Evolutionary conservation across 768 basidiomycete genomes (phyloP), one percentile per base, ranked within the genome.

Genomic region (Jaapia argillacea): DNA sequence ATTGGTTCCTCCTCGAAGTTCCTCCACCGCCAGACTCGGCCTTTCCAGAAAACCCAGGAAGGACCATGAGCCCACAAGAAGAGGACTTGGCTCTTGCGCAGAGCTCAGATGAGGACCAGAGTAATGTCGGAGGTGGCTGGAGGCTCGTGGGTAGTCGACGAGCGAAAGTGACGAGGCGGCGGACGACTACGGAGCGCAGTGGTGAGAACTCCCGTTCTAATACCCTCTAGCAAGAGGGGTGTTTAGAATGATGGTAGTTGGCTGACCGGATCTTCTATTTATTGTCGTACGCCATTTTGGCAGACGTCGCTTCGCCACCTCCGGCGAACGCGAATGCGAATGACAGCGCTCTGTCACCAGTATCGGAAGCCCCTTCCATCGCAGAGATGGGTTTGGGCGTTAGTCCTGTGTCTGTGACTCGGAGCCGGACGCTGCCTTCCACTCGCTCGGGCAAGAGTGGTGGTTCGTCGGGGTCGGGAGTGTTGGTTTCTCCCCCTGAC

Each of bases 1-100:
- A 94, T 55, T 84, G 83, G 75, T 99, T 99, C 62, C 75, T 94
- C 72, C 65, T 96, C 41, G 91, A 87, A 53, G 84, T 87, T 33
- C 77, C 86, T 4, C 78, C 85, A 1, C 84, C 86, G 2, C 75
- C 77, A 16, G 62, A 58, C 2, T 42, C 63, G 0, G 57, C 44
- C 1, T 37, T 42, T 6, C 28, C 28, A 10, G 28, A 16, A 10
- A 16, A 6, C 33, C 4, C 45, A 35, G 23, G 37, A 50, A 18
- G 42, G 42, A 24, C 49, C 48, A 24, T 46, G 48, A 24, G 46
- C 46, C 6, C 42, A n/a, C 48, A 55, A 18, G 75, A 74, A n/a
- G 65, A 72, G 14, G 75, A 76, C 51, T 57, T 69, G 22, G 60
- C 63, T 42, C 56, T 69, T 1, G 60, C 64, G 22, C 61, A 70